Evolutionary conservation across 768 basidiomycete genomes (phyloP), one percentile per base, ranked within the genome.

Genomic region (Lyophyllum shimeji): DNA sequence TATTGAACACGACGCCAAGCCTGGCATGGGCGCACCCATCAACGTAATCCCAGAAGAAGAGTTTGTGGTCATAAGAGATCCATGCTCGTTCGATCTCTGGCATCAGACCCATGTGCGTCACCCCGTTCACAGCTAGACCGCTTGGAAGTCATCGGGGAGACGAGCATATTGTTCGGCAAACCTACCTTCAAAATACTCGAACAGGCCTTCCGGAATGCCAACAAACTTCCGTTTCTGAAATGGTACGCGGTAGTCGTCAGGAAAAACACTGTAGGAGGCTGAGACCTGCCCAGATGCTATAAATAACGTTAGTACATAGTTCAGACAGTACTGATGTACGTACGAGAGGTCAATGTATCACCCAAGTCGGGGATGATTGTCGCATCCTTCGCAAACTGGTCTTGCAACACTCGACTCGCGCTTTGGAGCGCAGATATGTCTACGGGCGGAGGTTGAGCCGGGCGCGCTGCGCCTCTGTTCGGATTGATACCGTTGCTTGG

Each of bases 21-120:
- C 25, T 27, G 11, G 34, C 34, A 57, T 42, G 25, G 49, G 76
- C 89, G 53, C 62, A 96, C 95, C 94, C 93, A 62, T 96, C 91
- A 33, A 86, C 75, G 69, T 97, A 99, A 71, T 99, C 94, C 97
- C 97, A 98, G 21, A 99, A 76, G 65, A 97, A 92, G 31, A 99
- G 77, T 63, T 93, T 92, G 70, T 95, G 87, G 73, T 98, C 94
- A 55, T 96, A 89, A 9, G 93, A 89, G 60, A 98, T 89, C 94
- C 95, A 99, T 0, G 90, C 95, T 45, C 94, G 83, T 63, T 96
- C 93, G 58, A 98, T 91, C 63, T 95, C 91, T 23, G 94, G 87
- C 67, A 98, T 82, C 51, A 99, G 72, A 9, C 95, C 95, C 89
- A 97, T 89, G 65, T 90, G 87, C 17, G 90, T 85, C 23, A 83